These are phyloP conservation scores for Plantago ovata DNA, from an alignment of 257 asterid species.

Conservation along the genomic window DNA sequence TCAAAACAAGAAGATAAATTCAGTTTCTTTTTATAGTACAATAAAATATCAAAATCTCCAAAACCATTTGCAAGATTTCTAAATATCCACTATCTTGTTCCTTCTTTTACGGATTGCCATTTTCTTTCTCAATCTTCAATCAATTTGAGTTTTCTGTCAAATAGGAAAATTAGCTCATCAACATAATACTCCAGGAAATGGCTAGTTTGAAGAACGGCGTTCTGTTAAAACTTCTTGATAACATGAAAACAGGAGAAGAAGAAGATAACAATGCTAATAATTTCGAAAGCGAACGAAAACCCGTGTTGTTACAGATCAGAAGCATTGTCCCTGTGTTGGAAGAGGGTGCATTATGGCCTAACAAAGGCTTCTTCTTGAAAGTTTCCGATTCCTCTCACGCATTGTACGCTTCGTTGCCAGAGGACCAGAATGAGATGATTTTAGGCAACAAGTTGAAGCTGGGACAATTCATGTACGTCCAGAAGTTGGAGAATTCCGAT, in stretches of 20 bases:
- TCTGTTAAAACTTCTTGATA: conserved; percentile 54
- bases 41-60: too few relatives aligned
- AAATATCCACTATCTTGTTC: too few relatives aligned
- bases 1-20: too few relatives aligned
- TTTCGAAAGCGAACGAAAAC: conserved; percentile 31
- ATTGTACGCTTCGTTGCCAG: conserved; percentile 48
- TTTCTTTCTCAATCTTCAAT: too few relatives aligned
- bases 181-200: conserved; percentile 21
- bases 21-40: too few relatives aligned
- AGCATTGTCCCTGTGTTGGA: conserved; percentile 72
- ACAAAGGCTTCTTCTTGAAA: conserved; percentile 59
- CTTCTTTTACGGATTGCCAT: too few relatives aligned
- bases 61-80: too few relatives aligned
- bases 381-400: conserved; percentile 73
- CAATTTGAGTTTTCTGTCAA: too few relatives aligned
- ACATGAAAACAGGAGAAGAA: conserved; percentile 32
- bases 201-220: conserved; percentile 51
- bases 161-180: too few relatives aligned
- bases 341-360: conserved; percentile 73
- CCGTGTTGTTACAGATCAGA: conserved; percentile 55
- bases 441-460: conserved; percentile 49
- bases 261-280: background rate
- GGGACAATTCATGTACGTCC: conserved; percentile 61
- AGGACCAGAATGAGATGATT: conserved; percentile 61
- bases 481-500: conserved; percentile 38